Conservation (phyloP, 768 basidiomycete species). For the Lactarius pseudohatsudake region DNA sequence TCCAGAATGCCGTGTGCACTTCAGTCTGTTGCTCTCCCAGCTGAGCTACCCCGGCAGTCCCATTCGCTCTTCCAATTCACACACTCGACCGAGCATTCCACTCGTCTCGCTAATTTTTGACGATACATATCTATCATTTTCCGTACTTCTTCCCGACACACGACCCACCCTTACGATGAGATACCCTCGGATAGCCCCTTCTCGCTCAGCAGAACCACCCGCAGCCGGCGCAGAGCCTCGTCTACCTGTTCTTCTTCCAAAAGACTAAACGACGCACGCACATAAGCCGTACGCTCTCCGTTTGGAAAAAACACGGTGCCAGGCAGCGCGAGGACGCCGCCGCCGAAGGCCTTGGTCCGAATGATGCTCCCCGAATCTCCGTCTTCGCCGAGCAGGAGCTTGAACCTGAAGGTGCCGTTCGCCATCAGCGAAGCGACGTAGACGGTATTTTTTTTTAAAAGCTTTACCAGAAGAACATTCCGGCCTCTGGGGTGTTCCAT, state of each 20-base stretch:
- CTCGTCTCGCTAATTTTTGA: background rate
- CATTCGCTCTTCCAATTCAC: background rate
- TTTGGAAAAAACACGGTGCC: slow-evolving; percentile 81
- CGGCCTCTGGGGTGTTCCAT: slow-evolving; percentile 69
- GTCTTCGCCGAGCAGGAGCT: slow-evolving; percentile 60
- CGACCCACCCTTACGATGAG: background rate
- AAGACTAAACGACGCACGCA: slow-evolving; percentile 81
- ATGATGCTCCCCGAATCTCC: slow-evolving; percentile 62
- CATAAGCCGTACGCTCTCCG: slow-evolving; percentile 66
- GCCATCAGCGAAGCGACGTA: background rate
- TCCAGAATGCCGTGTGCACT: slow-evolving; percentile 47
- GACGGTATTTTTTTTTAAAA: background rate
- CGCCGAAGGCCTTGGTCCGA: slow-evolving; percentile 68
- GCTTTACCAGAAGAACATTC: slow-evolving; percentile 87
- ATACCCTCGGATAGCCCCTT: background rate
- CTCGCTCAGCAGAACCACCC: slow-evolving; percentile 32
- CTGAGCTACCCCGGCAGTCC: slow-evolving; percentile 35
- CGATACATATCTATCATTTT: too few species aligned
- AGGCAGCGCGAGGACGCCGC: slow-evolving; percentile 87
- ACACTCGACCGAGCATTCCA: background rate
- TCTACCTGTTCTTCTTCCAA: slow-evolving; percentile 66
- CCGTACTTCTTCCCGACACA: background rate
- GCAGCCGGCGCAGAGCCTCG: slow-evolving; percentile 65
- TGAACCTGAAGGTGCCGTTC: slow-evolving; percentile 53
- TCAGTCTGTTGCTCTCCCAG: slow-evolving; percentile 38